These are phyloP conservation scores for Calonectria multiphialidica DNA, from an alignment of 2,329 filamentous ascomycete species.

Conservation along the genomic window DNA sequence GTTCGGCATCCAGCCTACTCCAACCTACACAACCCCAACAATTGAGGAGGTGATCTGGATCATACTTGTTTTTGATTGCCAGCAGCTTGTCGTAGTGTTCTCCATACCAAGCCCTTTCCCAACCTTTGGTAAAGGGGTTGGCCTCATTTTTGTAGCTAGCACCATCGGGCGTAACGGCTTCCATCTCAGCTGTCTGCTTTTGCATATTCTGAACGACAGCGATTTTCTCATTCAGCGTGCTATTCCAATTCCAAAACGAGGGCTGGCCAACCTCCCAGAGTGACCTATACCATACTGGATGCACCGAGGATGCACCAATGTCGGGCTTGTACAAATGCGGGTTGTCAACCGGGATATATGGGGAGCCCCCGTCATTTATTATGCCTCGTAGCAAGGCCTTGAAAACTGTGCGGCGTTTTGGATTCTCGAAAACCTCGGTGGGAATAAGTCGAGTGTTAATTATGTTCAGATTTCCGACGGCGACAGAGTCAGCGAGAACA, in stretches of 20 bases:
- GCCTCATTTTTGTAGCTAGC: background rate
- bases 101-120: background rate
- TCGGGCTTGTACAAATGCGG: background rate
- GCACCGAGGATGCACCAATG: background rate
- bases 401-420: background rate
- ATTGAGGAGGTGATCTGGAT: background rate
- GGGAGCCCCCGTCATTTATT: background rate
- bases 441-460: background rate
- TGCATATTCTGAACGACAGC: background rate
- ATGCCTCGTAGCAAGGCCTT: background rate
- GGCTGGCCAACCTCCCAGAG: background rate
- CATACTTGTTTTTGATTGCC: background rate
- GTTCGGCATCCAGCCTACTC: background rate
- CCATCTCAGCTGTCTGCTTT: background rate
- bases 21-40: background rate
- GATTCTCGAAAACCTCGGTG: background rate
- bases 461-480: background rate
- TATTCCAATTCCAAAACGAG: background rate
- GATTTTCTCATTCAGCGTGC: background rate
- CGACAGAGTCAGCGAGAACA: background rate
- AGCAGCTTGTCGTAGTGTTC: background rate
- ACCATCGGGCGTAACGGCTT: background rate
- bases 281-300: background rate
- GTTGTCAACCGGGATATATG: background rate
- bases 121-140: background rate